Conservation (phyloP, 179 eudicot genomes). For the Spergularia azorica region DNA sequence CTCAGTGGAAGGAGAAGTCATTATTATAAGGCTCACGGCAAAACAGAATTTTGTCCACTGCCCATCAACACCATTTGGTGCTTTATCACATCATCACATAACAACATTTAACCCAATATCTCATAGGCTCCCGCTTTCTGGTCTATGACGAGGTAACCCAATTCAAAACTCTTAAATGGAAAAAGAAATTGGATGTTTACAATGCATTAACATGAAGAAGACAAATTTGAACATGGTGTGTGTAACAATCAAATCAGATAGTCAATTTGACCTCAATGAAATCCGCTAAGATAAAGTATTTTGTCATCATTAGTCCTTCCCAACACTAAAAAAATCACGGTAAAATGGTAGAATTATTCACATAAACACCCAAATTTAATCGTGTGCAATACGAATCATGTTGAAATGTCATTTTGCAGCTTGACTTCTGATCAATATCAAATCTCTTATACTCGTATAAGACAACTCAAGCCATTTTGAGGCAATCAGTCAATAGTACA, state of each 20-base stretch:
- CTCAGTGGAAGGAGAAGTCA: slow-evolving; percentile 56
- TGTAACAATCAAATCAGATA: slow-evolving; percentile 89
- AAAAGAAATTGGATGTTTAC: no score
- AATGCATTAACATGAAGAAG: neutral
- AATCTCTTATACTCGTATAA: no score
- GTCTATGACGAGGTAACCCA: no score
- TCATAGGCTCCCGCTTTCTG: no score
- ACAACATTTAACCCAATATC: neutral
- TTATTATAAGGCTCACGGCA: slow-evolving; percentile 65
- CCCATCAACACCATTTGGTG: slow-evolving; percentile 52
- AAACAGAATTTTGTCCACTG: slow-evolving; percentile 50
- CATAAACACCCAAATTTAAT: no score
- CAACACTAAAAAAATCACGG: neutral
- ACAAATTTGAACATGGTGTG: slow-evolving; percentile 31
- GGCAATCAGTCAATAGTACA: no score
- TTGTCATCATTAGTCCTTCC: slow-evolving; percentile 62
- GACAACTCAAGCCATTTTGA: no score
- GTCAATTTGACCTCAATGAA: slow-evolving; percentile 66
- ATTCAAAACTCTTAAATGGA: no score
- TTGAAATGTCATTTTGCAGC: no score
- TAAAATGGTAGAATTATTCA: no score
- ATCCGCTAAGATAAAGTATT: slow-evolving; percentile 78
- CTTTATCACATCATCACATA: slow-evolving; percentile 56
- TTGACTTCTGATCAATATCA: no score
- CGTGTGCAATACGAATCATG: no score